A percentile compares a stretch with the other conserved stretches of the same genome.
phyloP scores from a whole-genome alignment of 2,329 filamentous ascomycete species.

The Chaetothyriales sp. region DNA sequence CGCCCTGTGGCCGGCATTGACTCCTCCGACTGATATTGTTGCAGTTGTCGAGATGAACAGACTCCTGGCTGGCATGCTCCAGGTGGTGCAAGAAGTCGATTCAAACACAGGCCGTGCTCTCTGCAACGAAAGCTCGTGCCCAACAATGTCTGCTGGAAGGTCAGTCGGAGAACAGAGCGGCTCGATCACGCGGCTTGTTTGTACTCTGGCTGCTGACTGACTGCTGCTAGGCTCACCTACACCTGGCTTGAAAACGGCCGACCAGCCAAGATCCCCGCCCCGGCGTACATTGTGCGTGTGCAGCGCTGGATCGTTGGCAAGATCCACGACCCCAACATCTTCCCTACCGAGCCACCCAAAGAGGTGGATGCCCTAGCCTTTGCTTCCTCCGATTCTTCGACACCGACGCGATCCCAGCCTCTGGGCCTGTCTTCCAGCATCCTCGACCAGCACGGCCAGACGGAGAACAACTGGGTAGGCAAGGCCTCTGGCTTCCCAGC shows the following conservation, averaged over 20 bases:
- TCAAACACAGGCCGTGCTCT: slow-evolving; percentile 57
- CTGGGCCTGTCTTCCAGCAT: slow-evolving; percentile 43
- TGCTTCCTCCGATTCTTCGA: slow-evolving; percentile 36
- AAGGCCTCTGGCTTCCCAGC: slow-evolving; percentile 86
- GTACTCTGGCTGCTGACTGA: slow-evolving; percentile 9
- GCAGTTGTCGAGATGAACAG: slow-evolving; percentile 85
- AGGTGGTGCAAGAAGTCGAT: slow-evolving; percentile 75
- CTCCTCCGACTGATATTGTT: background rate
- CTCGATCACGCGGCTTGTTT: background rate
- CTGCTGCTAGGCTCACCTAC: slow-evolving; percentile 59
- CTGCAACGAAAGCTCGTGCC: slow-evolving; percentile 71
- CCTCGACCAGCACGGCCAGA: slow-evolving; percentile 35
- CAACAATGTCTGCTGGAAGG: slow-evolving; percentile 87
- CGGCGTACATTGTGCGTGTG: slow-evolving; percentile 87
- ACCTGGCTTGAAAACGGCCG: slow-evolving; percentile 86
- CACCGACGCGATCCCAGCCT: slow-evolving; percentile 30
- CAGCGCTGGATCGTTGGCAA: slow-evolving; percentile 97
- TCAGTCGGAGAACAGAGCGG: slow-evolving; percentile 36
- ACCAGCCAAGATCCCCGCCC: slow-evolving; percentile 81
- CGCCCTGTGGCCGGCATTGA: background rate
- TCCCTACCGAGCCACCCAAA: slow-evolving; percentile 68
- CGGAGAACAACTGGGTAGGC: slow-evolving; percentile 63
- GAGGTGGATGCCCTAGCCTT: slow-evolving; percentile 41
- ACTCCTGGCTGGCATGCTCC: slow-evolving; percentile 75
- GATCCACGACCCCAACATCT: slow-evolving; percentile 76